phyloP scores from a whole-genome alignment of 176 grass and related monocot genomes.

The Lolium multiflorum region DNA sequence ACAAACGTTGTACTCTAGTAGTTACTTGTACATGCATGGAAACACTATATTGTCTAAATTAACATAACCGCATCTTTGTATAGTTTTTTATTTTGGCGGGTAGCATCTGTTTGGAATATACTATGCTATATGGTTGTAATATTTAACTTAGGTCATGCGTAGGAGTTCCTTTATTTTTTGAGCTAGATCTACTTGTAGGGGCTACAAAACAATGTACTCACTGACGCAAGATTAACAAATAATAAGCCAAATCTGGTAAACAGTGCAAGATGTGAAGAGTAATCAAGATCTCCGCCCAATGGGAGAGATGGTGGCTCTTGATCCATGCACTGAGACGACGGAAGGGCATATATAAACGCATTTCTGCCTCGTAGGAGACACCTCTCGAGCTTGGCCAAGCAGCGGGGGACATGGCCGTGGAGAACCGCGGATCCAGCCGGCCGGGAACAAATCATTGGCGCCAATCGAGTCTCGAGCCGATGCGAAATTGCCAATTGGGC shows the following conservation, averaged over 20 bases:
- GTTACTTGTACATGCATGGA: too few species aligned
- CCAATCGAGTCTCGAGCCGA: background rate
- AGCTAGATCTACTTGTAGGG: constrained; percentile 3
- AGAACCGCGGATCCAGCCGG: background rate
- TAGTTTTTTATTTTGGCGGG: background rate
- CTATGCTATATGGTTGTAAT: background rate
- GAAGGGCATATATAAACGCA: background rate
- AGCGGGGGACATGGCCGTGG: constrained; percentile 23
- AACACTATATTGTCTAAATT: background rate
- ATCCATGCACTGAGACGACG: background rate
- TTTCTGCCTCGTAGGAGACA: constrained; percentile 18
- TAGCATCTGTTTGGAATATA: background rate
- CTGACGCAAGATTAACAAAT: constrained; percentile 19
- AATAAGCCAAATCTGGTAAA: background rate
- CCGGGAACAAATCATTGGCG: constrained; percentile 21
- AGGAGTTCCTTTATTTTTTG: background rate
- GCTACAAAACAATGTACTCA: background rate
- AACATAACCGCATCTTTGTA: background rate
- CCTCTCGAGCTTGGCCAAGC: constrained; percentile 33
- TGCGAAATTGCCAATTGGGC: background rate
- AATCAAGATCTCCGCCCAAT: constrained; percentile 19
- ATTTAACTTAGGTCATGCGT: constrained; percentile 1
- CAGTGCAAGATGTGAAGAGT: background rate
- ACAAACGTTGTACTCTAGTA: too few species aligned
- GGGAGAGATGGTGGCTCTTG: background rate